A percentile compares a stretch with the other conserved stretches of the same genome.
phyloP scores from a whole-genome alignment of 257 asterid species.

The Forsythia suspensa region DNA sequence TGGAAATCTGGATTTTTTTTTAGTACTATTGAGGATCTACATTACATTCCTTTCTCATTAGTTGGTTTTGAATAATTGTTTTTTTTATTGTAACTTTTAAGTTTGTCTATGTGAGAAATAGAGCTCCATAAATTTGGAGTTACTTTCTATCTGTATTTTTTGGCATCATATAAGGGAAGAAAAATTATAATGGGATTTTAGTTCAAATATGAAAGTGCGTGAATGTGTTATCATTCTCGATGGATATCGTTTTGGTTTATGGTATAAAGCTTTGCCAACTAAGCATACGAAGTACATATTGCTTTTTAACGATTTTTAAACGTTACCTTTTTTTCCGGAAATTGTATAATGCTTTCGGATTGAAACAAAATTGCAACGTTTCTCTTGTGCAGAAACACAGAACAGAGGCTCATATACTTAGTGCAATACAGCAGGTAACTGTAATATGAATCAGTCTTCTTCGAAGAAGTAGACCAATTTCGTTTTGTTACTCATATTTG shows the following conservation, averaged over 20 bases:
- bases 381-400: conserved; percentile 65
- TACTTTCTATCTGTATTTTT: neutral
- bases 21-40: neutral
- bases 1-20: neutral
- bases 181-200: too few relatives aligned
- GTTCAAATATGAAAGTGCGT: too few relatives aligned
- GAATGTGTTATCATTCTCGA: neutral
- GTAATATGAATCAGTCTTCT: conserved; percentile 1
- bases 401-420: conserved; percentile 55
- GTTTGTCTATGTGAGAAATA: neutral
- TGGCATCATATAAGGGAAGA: neutral
- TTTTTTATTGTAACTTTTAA: neutral
- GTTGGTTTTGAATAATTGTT: neutral
- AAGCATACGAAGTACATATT: neutral
- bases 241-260: neutral
- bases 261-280: neutral
- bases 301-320: too few relatives aligned
- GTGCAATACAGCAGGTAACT: conserved; percentile 69
- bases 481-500: conserved; percentile 11
- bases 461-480: neutral
- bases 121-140: neutral
- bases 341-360: neutral
- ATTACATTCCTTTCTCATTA: neutral
- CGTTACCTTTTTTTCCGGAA: neutral
- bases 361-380: conserved; percentile 1